phyloP scores from a whole-genome alignment of 2,329 filamentous ascomycete species.

The Ophiocordyceps camponoti-saundersi region DNA sequence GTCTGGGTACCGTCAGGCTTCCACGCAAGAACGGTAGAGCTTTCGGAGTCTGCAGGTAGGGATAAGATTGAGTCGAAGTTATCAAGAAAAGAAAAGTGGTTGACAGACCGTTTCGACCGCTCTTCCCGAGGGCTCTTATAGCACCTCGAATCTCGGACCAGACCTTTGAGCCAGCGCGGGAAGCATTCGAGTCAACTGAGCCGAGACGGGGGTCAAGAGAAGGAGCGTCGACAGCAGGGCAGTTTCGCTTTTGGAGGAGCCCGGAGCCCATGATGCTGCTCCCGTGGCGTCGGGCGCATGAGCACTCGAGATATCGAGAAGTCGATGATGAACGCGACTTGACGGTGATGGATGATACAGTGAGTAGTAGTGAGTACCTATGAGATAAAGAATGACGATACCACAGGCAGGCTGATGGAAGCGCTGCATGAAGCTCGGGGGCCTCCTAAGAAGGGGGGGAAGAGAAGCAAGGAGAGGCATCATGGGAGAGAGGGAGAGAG shows the following conservation, averaged over 20 bases:
- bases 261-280: constrained; percentile 13
- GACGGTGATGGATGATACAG: background rate
- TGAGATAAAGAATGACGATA: constrained; percentile 1
- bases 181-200: constrained; percentile 6
- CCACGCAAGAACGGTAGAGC: constrained; percentile 6
- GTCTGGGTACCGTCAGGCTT: background rate
- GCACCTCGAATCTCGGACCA: constrained; percentile 18
- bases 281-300: background rate
- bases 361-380: background rate
- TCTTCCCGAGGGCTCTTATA: constrained; percentile 14
- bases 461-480: background rate
- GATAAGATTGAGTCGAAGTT: background rate
- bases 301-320: background rate
- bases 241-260: constrained; percentile 10
- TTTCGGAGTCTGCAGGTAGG: constrained; percentile 8
- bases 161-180: constrained; percentile 12
- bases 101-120: constrained; percentile 10
- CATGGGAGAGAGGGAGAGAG: background rate
- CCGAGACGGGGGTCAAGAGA: background rate
- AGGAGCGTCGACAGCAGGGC: constrained; percentile 2
- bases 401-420: background rate
- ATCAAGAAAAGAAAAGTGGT: background rate
- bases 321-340: background rate
- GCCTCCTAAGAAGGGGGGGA: background rate
- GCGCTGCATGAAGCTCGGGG: background rate